Evolutionary conservation across 2,329 filamentous ascomycete species (phyloP).

Genomic region (Fusarium praegraminearum): DNA sequence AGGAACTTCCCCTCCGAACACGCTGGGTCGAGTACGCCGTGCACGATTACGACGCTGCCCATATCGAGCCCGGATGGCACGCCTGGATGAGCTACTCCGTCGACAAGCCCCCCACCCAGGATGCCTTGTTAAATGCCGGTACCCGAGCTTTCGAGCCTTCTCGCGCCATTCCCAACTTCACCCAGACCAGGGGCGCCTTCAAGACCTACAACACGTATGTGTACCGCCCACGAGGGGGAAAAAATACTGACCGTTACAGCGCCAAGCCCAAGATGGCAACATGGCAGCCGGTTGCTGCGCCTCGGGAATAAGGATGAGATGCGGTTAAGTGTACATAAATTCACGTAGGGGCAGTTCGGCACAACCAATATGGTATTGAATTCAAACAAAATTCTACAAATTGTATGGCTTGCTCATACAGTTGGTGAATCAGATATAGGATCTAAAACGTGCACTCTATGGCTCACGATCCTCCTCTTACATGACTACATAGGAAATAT

Average conservation of each 20-base stretch:
- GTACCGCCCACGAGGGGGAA: fast-evolving
- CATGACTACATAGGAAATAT: constrained; percentile 29
- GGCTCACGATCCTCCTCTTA: constrained; percentile 27
- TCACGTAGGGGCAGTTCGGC: constrained; percentile 36
- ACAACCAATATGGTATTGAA: constrained; percentile 31
- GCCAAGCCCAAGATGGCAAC: constrained; percentile 65
- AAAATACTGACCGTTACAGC: constrained; percentile 51
- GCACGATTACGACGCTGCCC: constrained; percentile 82
- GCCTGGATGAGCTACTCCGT: constrained; percentile 96
- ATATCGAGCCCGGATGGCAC: constrained; percentile 98
- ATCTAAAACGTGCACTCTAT: constrained; percentile 44
- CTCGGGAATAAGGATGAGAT: constrained; percentile 48
- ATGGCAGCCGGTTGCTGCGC: constrained; percentile 63
- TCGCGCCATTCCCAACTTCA: constrained; percentile 79
- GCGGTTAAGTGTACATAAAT: constrained; percentile 47
- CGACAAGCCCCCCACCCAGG: constrained; percentile 84
- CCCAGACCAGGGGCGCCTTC: constrained; percentile 81
- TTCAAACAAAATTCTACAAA: constrained; percentile 29
- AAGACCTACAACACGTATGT: constrained; percentile 96
- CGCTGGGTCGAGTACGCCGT: constrained; percentile 98
- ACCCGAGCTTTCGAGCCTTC: constrained; percentile 81
- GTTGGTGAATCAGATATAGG: constrained; percentile 26
- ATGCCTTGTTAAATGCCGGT: constrained; percentile 76
- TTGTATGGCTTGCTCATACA: constrained; percentile 11
- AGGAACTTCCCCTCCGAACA: constrained; percentile 94